Percentiles rank a stretch among this genome's conserved stretches.
Evolutionary conservation across 2,329 filamentous ascomycete genomes (phyloP).

Genomic region (Fusarium floridanum): DNA sequence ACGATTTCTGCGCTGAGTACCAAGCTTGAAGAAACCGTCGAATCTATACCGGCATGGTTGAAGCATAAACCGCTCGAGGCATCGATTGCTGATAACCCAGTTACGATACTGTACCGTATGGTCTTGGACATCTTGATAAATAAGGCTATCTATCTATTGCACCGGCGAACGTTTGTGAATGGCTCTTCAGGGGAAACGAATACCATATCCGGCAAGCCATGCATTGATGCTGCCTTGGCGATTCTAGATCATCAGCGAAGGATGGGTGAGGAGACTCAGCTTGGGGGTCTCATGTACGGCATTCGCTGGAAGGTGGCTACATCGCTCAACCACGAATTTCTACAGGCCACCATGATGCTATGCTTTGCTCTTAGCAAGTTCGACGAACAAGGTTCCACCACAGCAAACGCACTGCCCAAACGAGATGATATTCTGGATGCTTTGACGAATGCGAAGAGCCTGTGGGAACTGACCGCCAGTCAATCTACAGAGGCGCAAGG

Average conservation of each 20-base stretch:
- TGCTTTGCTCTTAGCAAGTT: constrained; percentile 29
- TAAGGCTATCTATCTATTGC: constrained; percentile 20
- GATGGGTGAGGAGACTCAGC: constrained; percentile 32
- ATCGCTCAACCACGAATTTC: constrained; percentile 32
- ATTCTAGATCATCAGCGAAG: constrained; percentile 33
- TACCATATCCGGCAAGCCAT: not conserved
- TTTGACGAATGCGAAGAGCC: not conserved
- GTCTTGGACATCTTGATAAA: constrained; percentile 15
- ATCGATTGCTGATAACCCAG: constrained; percentile 15
- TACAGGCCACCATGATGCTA: constrained; percentile 37
- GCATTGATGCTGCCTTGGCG: constrained; percentile 22
- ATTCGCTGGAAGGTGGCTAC: constrained; percentile 38
- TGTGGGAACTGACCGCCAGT: constrained; percentile 11
- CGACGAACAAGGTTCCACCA: not conserved
- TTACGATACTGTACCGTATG: constrained; percentile 18
- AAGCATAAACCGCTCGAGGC: constrained; percentile 10
- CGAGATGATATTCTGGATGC: constrained; percentile 13
- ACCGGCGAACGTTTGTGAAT: constrained; percentile 13
- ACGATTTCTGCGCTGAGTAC: not conserved
- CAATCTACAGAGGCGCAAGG: constrained; percentile 15
- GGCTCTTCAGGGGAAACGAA: not conserved
- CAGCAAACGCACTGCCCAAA: not conserved
- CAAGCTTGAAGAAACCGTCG: not conserved
- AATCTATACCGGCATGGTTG: constrained; percentile 7
- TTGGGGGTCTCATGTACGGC: constrained; percentile 33